A percentile compares a stretch with the other conserved stretches of the same genome.
phyloP scores from a whole-genome alignment of 495 filamentous ascomycete genomes.

The Penicillium macrosclerotiorum region DNA sequence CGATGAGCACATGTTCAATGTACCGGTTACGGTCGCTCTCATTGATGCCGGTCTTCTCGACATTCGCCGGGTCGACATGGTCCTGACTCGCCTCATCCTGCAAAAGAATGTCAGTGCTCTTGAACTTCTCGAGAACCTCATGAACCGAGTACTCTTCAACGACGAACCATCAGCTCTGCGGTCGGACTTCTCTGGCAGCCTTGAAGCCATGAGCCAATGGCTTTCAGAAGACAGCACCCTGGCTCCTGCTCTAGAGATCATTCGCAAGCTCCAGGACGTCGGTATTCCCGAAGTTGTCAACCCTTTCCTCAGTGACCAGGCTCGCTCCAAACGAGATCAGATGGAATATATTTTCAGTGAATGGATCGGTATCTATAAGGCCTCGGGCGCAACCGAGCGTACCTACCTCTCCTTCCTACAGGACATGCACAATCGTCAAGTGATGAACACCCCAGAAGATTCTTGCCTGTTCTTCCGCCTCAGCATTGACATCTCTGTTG shows the following conservation, averaged over 20 bases:
- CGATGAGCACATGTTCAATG: constrained; percentile 74
- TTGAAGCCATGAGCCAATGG: constrained; percentile 80
- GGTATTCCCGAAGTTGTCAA: constrained; percentile 54
- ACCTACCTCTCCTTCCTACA: constrained; percentile 74
- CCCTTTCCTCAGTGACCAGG: constrained; percentile 46
- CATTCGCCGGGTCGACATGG: constrained; percentile 74
- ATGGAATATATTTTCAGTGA: constrained; percentile 93
- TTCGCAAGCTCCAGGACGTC: constrained; percentile 66
- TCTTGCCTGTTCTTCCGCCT: constrained; percentile 74
- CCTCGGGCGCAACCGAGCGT: constrained; percentile 67
- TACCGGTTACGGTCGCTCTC: constrained; percentile 71
- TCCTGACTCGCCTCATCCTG: constrained; percentile 67
- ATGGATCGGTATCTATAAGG: constrained; percentile 82
- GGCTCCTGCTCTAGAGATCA: constrained; percentile 62
- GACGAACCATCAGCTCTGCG: constrained; percentile 73
- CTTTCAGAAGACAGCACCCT: constrained; percentile 69
- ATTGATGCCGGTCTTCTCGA: constrained; percentile 74
- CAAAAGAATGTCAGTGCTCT: constrained; percentile 66
- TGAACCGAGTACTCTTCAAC: constrained; percentile 74
- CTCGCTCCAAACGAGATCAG: constrained; percentile 65
- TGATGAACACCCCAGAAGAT: constrained; percentile 70
- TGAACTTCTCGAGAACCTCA: constrained; percentile 69
- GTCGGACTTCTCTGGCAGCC: constrained; percentile 80
- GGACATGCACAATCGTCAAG: constrained; percentile 71
- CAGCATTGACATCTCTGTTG: constrained; percentile 76